Percentiles rank a stretch among this genome's conserved stretches.
Conservation (phyloP, 805 yeast species). For the Ogataea nitratoaversa region DNA sequence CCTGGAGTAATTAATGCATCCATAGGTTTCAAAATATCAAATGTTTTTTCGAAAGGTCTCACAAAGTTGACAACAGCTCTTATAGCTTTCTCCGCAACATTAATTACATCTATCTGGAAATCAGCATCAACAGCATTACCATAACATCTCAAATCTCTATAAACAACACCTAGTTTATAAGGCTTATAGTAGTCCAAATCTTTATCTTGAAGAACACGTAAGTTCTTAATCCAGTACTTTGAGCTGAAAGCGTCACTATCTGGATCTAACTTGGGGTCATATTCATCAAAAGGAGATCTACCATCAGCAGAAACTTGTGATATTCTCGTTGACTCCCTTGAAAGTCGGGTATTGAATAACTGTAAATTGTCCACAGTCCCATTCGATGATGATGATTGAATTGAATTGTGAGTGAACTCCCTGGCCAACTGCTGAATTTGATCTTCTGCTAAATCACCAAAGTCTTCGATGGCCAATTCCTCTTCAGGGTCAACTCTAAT, state of each 20-base stretch:
- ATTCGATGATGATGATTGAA: not conserved
- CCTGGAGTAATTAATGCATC: slow-evolving; percentile 59
- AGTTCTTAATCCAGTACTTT: slow-evolving; percentile 57
- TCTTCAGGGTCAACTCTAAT: slow-evolving; percentile 10
- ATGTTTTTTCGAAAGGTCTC: slow-evolving; percentile 18
- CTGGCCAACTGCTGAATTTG: slow-evolving; percentile 40
- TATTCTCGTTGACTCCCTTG: slow-evolving; percentile 27
- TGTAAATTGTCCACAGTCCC: slow-evolving; percentile 1
- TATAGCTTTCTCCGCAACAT: slow-evolving; percentile 31
- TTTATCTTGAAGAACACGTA: slow-evolving; percentile 42
- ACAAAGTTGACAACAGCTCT: slow-evolving; percentile 8
- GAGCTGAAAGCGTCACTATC: slow-evolving; percentile 48
- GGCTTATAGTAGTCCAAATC: slow-evolving; percentile 65
- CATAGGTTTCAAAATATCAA: slow-evolving; percentile 57
- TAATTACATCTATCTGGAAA: slow-evolving; percentile 51
- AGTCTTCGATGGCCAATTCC: slow-evolving; percentile 28
- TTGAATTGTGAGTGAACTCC: slow-evolving; percentile 17
- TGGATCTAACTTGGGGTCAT: slow-evolving; percentile 46
- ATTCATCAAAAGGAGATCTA: slow-evolving; percentile 29
- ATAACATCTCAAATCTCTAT: slow-evolving; percentile 49
- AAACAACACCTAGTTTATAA: slow-evolving; percentile 50
- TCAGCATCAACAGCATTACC: slow-evolving; percentile 60
- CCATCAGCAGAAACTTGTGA: slow-evolving; percentile 37
- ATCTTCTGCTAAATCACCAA: slow-evolving; percentile 27
- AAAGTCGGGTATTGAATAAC: slow-evolving; percentile 29